A percentile compares a stretch with the other conserved stretches of the same genome.
Conservation (phyloP, 192 early-diverging fungal species). For the Ambispora gerdemannii region DNA sequence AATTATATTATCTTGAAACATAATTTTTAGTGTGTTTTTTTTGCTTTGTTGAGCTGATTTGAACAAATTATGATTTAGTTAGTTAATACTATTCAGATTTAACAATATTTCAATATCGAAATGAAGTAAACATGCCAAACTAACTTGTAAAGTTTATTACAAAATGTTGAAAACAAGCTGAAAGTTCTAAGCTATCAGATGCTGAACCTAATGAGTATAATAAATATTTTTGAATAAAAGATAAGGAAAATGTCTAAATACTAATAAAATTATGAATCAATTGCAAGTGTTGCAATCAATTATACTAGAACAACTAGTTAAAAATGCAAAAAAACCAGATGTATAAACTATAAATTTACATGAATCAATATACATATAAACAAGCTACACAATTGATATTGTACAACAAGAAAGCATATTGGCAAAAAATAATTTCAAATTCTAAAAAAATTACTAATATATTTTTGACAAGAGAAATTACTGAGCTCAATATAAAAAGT, state of each 20-base stretch:
- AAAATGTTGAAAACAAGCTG: background rate
- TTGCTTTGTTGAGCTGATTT: too few species aligned
- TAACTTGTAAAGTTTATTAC: background rate
- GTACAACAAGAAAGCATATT: conserved; percentile 2
- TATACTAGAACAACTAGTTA: too few species aligned
- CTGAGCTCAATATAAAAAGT: too few species aligned
- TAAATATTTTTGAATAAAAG: background rate
- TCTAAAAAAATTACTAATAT: conserved; percentile 9
- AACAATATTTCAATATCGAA: background rate
- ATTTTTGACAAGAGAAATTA: too few species aligned
- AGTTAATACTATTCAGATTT: background rate
- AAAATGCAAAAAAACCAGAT: background rate
- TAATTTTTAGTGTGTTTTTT: background rate
- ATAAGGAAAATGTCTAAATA: background rate
- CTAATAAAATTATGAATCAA: background rate
- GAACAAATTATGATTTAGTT: too few species aligned
- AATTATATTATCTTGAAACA: background rate
- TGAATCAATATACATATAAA: background rate
- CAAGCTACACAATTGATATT: background rate
- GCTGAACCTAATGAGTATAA: background rate
- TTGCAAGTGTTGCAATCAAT: background rate
- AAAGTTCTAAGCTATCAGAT: background rate
- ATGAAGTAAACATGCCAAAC: background rate
- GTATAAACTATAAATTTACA: background rate
- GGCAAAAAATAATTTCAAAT: background rate